Evolutionary conservation across 495 filamentous ascomycete genomes (phyloP).

Genomic region (Recurvomyces mirabilis): DNA sequence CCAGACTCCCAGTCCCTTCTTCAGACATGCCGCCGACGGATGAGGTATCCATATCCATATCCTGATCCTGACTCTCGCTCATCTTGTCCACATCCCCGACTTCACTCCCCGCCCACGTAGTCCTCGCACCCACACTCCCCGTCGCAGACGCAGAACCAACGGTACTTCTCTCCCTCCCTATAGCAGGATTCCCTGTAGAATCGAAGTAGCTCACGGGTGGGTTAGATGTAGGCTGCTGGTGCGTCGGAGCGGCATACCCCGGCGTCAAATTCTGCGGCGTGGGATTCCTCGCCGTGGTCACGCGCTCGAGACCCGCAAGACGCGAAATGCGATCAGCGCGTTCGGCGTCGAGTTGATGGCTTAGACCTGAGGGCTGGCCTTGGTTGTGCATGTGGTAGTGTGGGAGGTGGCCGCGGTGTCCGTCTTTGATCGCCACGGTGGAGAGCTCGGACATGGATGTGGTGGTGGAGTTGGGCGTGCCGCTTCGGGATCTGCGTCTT

Average conservation of each 20-base stretch:
- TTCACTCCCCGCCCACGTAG: conserved; percentile 63
- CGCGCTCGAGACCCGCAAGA: conserved; percentile 71
- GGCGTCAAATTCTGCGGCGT: conserved; percentile 23
- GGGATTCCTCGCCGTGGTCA: conserved; percentile 50
- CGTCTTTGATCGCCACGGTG: conserved; percentile 89
- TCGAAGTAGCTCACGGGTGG: conserved; percentile 70
- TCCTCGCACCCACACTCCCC: conserved; percentile 59
- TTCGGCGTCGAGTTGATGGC: conserved; percentile 70
- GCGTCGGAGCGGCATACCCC: conserved; percentile 13
- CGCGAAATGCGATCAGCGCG: conserved; percentile 89
- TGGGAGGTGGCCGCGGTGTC: conserved; percentile 62
- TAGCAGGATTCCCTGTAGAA: conserved; percentile 41
- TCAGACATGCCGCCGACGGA: conserved; percentile 69
- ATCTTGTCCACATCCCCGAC: conserved; percentile 54
- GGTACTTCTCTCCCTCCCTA: conserved; percentile 58
- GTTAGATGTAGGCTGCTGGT: conserved; percentile 19
- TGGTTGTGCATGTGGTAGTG: conserved; percentile 33
- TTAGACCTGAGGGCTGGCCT: conserved; percentile 33
- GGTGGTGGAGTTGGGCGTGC: conserved; percentile 81
- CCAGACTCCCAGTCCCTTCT: conserved; percentile 67
- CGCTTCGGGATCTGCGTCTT: conserved; percentile 40
- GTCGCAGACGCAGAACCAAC: conserved; percentile 76
- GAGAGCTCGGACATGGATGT: conserved; percentile 78
- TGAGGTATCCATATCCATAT: conserved; percentile 31
- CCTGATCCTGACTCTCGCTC: conserved; percentile 38